phyloP scores from a whole-genome alignment of 805 yeast genomes.

The Hagleromyces aurorensis region DNA sequence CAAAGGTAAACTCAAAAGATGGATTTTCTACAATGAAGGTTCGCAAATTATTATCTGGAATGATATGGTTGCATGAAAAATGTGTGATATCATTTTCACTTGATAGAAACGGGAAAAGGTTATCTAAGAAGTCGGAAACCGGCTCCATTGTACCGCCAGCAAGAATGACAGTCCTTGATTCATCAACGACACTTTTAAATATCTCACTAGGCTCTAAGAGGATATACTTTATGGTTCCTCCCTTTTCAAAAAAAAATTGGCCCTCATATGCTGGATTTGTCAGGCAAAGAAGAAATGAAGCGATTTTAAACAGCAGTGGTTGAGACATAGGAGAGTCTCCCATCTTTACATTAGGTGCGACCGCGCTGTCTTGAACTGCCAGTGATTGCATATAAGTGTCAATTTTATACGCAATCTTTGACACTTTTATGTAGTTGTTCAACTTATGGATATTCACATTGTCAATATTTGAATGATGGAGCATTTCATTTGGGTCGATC shows the following conservation, averaged over 20 bases:
- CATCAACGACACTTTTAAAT: constrained; percentile 57
- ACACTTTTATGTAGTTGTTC: constrained; percentile 50
- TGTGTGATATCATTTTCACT: constrained; percentile 36
- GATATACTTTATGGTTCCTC: constrained; percentile 50
- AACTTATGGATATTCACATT: constrained; percentile 60
- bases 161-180: constrained; percentile 60
- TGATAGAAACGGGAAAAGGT: constrained; percentile 53
- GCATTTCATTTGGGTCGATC: constrained; percentile 44
- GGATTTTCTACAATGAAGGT: constrained; percentile 44
- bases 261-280: constrained; percentile 78
- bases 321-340: constrained; percentile 12
- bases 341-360: constrained; percentile 2
- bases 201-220: constrained; percentile 70
- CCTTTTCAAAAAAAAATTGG: constrained; percentile 50
- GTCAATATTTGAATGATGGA: constrained; percentile 56
- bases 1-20: constrained; percentile 60
- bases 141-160: constrained; percentile 99
- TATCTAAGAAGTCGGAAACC: constrained; percentile 56
- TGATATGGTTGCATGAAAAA: constrained; percentile 78
- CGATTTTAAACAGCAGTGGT: constrained; percentile 59
- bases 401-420: constrained; percentile 78
- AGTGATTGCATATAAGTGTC: constrained; percentile 50
- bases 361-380: not conserved
- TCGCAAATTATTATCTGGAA: constrained; percentile 58
- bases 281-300: constrained; percentile 55